These are phyloP conservation scores for Astraeus odoratus DNA, from an alignment of 768 basidiomycete species.

Conservation along the genomic window DNA sequence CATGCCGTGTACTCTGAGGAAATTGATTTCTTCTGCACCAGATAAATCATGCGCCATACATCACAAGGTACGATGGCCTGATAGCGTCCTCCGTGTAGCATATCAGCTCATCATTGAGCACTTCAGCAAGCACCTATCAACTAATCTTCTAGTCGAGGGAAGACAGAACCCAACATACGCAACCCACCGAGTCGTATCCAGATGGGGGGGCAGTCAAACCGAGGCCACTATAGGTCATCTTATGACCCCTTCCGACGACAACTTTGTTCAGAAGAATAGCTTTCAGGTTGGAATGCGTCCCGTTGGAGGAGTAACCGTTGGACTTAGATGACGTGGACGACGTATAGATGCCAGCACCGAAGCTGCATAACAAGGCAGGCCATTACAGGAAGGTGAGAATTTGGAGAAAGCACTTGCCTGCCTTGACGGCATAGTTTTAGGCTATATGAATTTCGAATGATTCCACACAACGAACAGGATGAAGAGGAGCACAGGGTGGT, in stretches of 20 bases:
- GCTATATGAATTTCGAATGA: constrained; percentile 59
- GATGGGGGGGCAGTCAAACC: constrained; percentile 49
- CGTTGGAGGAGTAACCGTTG: constrained; percentile 63
- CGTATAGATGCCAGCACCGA: constrained; percentile 67
- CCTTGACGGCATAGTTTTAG: constrained; percentile 59
- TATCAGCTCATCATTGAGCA: constrained; percentile 56
- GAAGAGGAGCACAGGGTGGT: constrained; percentile 43
- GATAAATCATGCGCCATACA: constrained; percentile 53
- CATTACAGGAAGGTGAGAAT: not conserved
- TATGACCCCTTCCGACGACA: constrained; percentile 62
- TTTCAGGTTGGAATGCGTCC: constrained; percentile 48
- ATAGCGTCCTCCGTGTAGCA: constrained; percentile 70
- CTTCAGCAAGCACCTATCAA: constrained; percentile 68
- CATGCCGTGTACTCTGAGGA: too few relatives aligned
- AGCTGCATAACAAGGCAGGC: constrained; percentile 32
- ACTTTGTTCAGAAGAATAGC: constrained; percentile 72
- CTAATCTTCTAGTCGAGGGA: not conserved
- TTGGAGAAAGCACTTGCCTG: constrained; percentile 32
- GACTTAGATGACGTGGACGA: constrained; percentile 80
- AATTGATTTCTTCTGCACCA: too few relatives aligned
- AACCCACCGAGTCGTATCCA: constrained; percentile 61
- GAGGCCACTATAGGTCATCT: constrained; percentile 53
- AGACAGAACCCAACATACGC: not conserved
- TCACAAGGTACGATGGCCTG: constrained; percentile 61
- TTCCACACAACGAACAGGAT: constrained; percentile 57